phyloP scores from a whole-genome alignment of 2,329 filamentous ascomycete species.

The Aspergillus brasiliensis region DNA sequence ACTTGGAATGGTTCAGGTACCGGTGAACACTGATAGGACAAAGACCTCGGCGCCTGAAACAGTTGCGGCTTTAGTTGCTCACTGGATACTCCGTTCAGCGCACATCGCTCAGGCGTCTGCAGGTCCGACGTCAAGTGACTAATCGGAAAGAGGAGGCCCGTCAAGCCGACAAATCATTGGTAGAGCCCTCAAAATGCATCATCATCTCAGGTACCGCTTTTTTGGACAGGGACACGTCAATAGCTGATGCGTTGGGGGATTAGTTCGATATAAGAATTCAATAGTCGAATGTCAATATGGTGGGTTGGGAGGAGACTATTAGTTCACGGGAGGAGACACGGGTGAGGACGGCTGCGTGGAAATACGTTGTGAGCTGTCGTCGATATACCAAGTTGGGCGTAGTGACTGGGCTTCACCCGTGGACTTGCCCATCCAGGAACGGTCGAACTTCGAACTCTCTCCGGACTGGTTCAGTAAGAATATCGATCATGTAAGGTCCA shows the following conservation, averaged over 20 bases:
- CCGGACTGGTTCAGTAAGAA: neutral
- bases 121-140: neutral
- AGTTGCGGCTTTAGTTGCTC: neutral
- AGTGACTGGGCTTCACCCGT: neutral
- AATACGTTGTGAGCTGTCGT: neutral
- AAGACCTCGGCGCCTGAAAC: neutral
- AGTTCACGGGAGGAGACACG: neutral
- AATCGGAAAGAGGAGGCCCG: neutral
- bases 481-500: neutral
- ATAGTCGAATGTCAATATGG: neutral
- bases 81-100: neutral
- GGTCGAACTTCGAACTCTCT: neutral
- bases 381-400: neutral
- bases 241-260: slow-evolving; percentile 4
- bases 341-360: slow-evolving; percentile 5
- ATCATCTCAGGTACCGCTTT: neutral
- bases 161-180: neutral
- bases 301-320: neutral
- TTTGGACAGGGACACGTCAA: slow-evolving; percentile 7
- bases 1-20: slow-evolving; percentile 2
- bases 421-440: no score
- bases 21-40: neutral
- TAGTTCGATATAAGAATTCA: slow-evolving; percentile 1
- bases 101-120: neutral
- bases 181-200: neutral